phyloP scores from a whole-genome alignment of 2,329 filamentous ascomycete species.

The Thelonectria blattea region DNA sequence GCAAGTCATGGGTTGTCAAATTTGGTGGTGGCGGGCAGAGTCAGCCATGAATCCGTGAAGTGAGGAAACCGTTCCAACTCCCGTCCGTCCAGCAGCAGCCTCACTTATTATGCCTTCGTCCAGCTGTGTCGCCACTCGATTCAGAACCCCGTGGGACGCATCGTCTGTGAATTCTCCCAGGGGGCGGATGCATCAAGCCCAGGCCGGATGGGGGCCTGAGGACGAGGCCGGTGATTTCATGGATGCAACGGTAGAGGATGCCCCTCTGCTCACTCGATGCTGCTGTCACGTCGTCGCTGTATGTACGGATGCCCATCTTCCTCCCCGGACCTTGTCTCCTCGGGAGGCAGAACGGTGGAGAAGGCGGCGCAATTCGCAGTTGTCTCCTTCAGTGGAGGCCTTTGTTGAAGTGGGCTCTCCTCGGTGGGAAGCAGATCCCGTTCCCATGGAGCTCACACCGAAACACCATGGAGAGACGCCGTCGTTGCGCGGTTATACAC shows the following conservation, averaged over 20 bases:
- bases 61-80: neutral
- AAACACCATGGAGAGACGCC: neutral
- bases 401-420: neutral
- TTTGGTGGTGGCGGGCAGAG: neutral
- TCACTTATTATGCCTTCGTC: neutral
- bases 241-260: neutral
- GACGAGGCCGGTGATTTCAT: neutral
- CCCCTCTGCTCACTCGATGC: neutral
- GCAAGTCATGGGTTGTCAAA: neutral
- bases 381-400: neutral
- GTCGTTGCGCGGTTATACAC: neutral
- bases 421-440: neutral
- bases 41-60: neutral
- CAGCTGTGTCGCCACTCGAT: neutral
- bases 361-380: neutral
- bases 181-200: slow-evolving; percentile 8
- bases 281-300: too few species aligned
- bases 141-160: neutral
- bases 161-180: neutral
- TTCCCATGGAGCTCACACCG: neutral
- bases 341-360: neutral
- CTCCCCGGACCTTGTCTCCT: neutral
- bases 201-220: slow-evolving; percentile 14
- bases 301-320: neutral
- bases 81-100: neutral